phyloP scores from a whole-genome alignment of 495 filamentous ascomycete genomes.

The Chlorociboria aeruginascens region DNA sequence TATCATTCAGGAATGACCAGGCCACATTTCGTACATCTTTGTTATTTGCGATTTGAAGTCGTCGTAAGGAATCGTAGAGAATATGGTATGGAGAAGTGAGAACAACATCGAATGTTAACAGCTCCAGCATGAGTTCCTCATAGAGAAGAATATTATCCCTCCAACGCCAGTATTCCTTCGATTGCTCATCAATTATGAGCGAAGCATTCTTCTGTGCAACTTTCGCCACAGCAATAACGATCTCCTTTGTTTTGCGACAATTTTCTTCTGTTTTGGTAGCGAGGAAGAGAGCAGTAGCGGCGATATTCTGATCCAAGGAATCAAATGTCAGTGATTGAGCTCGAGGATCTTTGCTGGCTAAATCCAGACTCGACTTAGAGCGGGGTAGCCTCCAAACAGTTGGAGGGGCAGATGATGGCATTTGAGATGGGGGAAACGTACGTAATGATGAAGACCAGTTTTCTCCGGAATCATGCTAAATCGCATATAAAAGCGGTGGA shows the following conservation, averaged over 20 bases:
- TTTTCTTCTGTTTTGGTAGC: slow-evolving; percentile 97
- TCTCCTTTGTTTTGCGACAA: slow-evolving; percentile 82
- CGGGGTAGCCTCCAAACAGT: slow-evolving; percentile 4
- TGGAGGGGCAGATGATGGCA: neutral
- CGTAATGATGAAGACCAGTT: slow-evolving; percentile 71
- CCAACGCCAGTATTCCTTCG: slow-evolving; percentile 96
- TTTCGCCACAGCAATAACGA: slow-evolving; percentile 84
- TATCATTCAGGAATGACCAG: slow-evolving; percentile 90
- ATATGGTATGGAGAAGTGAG: slow-evolving; percentile 73
- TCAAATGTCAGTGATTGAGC: slow-evolving; percentile 3
- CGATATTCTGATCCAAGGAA: slow-evolving; percentile 45
- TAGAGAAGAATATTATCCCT: slow-evolving; percentile 80
- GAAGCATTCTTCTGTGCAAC: slow-evolving; percentile 89
- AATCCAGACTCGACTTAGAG: slow-evolving; percentile 8
- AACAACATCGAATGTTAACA: slow-evolving; percentile 86
- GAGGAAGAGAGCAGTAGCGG: slow-evolving; percentile 80
- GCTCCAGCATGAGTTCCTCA: slow-evolving; percentile 85
- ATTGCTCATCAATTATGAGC: slow-evolving; percentile 82
- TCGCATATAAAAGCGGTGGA: slow-evolving; percentile 93
- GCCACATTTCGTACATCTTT: slow-evolving; percentile 68
- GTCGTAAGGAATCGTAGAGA: slow-evolving; percentile 64
- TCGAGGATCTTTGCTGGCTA: neutral
- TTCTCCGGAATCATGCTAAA: slow-evolving; percentile 59
- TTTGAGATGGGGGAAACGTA: slow-evolving; percentile 28
- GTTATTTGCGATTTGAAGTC: slow-evolving; percentile 57